Conservation (phyloP, 768 basidiomycete genomes). For the Russula lepida region DNA sequence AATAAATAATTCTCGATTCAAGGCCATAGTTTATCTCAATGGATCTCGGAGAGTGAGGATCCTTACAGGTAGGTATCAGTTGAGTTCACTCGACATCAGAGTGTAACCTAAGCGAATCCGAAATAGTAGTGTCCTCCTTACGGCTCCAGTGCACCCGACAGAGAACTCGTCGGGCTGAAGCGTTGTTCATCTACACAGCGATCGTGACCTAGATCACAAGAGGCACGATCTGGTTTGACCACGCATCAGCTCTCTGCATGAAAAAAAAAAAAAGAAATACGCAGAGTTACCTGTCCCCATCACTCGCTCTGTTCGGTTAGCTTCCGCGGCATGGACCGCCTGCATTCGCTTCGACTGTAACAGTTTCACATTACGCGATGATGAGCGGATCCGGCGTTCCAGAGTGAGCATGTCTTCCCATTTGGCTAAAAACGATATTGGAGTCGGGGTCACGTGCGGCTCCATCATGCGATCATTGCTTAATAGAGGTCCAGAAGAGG, state of each 20-base stretch:
- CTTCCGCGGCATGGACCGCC: neutral
- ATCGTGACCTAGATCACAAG: neutral
- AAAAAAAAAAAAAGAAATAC: neutral
- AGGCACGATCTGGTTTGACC: neutral
- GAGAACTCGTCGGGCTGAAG: neutral
- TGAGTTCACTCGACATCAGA: neutral
- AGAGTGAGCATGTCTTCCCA: constrained; percentile 14
- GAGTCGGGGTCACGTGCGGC: constrained; percentile 1
- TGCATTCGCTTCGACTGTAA: neutral
- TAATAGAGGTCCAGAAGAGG: neutral
- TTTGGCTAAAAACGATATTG: constrained; percentile 14
- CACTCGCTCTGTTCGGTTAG: neutral
- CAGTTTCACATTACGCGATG: neutral
- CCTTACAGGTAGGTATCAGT: neutral
- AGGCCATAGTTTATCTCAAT: neutral
- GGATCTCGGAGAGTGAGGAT: neutral
- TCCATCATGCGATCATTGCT: neutral
- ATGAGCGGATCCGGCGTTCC: constrained; percentile 8
- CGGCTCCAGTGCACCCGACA: neutral
- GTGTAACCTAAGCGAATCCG: neutral
- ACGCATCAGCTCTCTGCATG: neutral
- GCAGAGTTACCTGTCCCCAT: neutral
- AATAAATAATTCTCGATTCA: neutral
- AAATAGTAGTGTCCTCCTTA: neutral
- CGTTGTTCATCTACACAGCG: neutral